A percentile compares a stretch with the other conserved stretches of the same genome.
These are phyloP conservation scores for Cladophialophora chaetospira DNA, from an alignment of 2,329 filamentous ascomycete species.

Conservation along the genomic window DNA sequence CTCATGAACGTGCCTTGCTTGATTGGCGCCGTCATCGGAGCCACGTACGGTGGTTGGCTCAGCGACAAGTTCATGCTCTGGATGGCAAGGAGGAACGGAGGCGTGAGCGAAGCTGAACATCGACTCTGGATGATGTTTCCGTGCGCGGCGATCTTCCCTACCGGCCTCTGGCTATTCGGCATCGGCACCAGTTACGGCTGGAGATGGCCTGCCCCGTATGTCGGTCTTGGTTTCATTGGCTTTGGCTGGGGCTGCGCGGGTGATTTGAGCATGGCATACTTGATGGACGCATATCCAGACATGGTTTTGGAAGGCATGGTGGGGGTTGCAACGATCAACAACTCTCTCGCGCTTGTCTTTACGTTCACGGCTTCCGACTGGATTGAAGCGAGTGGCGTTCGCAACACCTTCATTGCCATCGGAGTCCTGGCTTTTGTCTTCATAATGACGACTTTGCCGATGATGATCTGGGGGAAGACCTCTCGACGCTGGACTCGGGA, in stretches of 20 bases:
- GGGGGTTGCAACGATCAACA: constrained; percentile 60
- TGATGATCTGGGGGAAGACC: constrained; percentile 58
- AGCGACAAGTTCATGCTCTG: constrained; percentile 59
- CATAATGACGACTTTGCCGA: constrained; percentile 54
- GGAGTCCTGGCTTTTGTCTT: constrained; percentile 55
- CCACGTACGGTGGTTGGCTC: constrained; percentile 53
- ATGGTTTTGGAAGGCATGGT: constrained; percentile 63
- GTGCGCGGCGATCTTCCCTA: constrained; percentile 53
- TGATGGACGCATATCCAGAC: constrained; percentile 59
- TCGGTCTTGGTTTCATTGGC: constrained; percentile 60
- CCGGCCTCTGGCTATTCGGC: constrained; percentile 57
- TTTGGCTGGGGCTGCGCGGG: constrained; percentile 63
- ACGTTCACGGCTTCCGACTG: constrained; percentile 56
- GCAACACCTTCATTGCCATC: constrained; percentile 55
- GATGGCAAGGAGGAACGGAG: constrained; percentile 56
- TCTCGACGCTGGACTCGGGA: constrained; percentile 52
- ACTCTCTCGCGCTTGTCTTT: constrained; percentile 57
- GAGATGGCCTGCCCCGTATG: constrained; percentile 57
- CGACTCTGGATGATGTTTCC: constrained; percentile 56
- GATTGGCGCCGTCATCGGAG: constrained; percentile 38
- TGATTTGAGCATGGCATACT: constrained; percentile 58
- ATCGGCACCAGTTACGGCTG: constrained; percentile 55
- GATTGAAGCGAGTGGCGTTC: constrained; percentile 50
- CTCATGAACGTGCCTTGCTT: constrained; percentile 52
- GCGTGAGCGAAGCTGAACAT: constrained; percentile 59